Evolutionary conservation across 345 rosid genomes (phyloP), one percentile per base, ranked within the genome.

Genomic region (Sonneratia caseolaris): DNA sequence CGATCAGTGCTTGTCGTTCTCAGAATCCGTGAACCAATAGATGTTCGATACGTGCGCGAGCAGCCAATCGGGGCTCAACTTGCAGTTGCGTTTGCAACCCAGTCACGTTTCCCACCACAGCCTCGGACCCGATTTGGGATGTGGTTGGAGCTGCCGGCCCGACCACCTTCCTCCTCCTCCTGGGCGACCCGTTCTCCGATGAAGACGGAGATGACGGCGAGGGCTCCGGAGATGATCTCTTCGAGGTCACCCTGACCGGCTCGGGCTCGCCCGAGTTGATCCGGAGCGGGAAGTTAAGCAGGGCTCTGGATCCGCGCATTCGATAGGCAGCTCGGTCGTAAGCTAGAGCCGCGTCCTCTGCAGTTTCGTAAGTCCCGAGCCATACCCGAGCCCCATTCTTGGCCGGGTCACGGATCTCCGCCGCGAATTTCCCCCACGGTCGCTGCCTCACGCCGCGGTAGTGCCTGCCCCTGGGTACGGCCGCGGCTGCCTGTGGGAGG

Each of bases 391-490:
- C 97, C 64, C 99, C 98, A 66, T 96, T 91, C 84, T 92, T 96
- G 27, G 98, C 98, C 71, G 98, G 99, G 75, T 96, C 98, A 2
- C 99, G 83, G 16, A 96, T 96, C 92, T 96, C 99, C 40, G 97
- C 96, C 24, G 99, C 99, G 74, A 88, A 96, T 72, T 92, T 96
- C 70, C 99, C 99, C 99, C 99, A 96, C 59, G 99, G 99, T 77
- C 99, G 77, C 79, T 86, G 96, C 78, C 99, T 90, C 56, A 96
- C 99, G 18, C 99, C 99, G 67, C 99, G 82, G 69, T 87, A 96
- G 68, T 91, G 99, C 79, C 87, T 92, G 56, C 90, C 97, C 82
- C 81, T 86, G 27, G 75, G 48, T 71, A 78, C 84, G 3, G 65
- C 83, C 74, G 75, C 76, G 62, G 79, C 76, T 64, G 79, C 71